phyloP scores from a whole-genome alignment of 345 rosid species.

The Noccaea caerulescens region DNA sequence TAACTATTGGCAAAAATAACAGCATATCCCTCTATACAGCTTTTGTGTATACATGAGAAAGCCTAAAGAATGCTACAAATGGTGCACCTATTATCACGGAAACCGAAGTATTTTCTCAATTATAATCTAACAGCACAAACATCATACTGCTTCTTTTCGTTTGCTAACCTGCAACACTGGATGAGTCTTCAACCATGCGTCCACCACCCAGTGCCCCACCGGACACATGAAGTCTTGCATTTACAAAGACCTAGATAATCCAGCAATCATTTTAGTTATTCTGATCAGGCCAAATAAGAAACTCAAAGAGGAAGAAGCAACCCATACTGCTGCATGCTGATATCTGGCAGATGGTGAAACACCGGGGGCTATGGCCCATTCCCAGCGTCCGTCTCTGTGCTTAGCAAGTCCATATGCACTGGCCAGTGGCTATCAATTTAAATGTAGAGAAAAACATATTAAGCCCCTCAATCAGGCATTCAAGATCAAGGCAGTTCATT shows the following conservation, averaged over 20 bases:
- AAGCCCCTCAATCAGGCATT: slow-evolving; percentile 12
- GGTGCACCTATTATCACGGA: slow-evolving; percentile 16
- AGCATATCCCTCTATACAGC: background rate
- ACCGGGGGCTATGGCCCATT: slow-evolving; percentile 99
- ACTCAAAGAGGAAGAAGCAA: slow-evolving; percentile 26
- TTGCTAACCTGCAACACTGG: slow-evolving; percentile 83
- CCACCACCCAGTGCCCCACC: slow-evolving; percentile 99
- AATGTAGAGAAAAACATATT: background rate
- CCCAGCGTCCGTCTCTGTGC: slow-evolving; percentile 99
- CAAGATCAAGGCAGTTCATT: slow-evolving; percentile 29
- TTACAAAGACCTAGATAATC: slow-evolving; percentile 75
- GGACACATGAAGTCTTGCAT: slow-evolving; percentile 93
- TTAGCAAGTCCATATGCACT: slow-evolving; percentile 98
- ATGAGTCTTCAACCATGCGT: slow-evolving; percentile 96
- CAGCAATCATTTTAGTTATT: slow-evolving; percentile 26
- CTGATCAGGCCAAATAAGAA: slow-evolving; percentile 21
- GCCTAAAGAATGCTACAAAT: slow-evolving; percentile 23
- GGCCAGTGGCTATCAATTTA: slow-evolving; percentile 69
- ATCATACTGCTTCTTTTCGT: slow-evolving; percentile 20
- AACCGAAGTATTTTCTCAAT: slow-evolving; percentile 10
- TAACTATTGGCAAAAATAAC: background rate
- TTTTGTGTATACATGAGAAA: background rate
- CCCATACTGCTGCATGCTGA: slow-evolving; percentile 93
- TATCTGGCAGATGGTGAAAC: slow-evolving; percentile 95
- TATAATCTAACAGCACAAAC: slow-evolving; percentile 25